Evolutionary conservation across 345 rosid species (phyloP).

Genomic region (Geranium rotundifolium): DNA sequence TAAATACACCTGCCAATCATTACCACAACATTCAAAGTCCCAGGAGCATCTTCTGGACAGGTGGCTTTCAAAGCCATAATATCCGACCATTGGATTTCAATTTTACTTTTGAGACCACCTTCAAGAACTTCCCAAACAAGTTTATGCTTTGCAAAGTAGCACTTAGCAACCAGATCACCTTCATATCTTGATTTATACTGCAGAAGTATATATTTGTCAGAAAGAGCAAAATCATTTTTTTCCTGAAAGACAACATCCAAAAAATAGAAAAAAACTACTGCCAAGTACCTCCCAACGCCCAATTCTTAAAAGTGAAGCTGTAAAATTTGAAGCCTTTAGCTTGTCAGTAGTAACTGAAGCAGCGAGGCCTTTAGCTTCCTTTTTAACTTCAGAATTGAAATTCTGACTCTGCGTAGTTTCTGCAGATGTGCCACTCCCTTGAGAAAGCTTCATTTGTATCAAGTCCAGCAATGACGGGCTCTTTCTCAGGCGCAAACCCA

Average conservation of each 20-base stretch:
- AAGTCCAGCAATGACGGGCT: constrained; percentile 55
- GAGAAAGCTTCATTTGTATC: constrained; percentile 52
- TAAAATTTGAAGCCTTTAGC: constrained; percentile 63
- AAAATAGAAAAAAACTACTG: not conserved
- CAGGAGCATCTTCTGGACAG: constrained; percentile 35
- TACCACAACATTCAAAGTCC: constrained; percentile 56
- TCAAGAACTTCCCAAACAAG: constrained; percentile 80
- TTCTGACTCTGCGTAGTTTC: constrained; percentile 1
- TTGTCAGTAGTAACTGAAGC: constrained; percentile 24
- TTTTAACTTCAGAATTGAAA: not conserved
- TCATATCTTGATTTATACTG: constrained; percentile 59
- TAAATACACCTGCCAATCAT: constrained; percentile 4
- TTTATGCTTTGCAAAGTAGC: constrained; percentile 69
- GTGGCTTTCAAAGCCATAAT: constrained; percentile 49
- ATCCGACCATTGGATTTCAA: constrained; percentile 78
- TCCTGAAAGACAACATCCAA: not conserved
- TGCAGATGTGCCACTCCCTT: constrained; percentile 19
- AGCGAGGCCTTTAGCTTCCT: constrained; percentile 1
- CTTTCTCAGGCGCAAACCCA: constrained; percentile 55
- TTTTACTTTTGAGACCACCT: constrained; percentile 66
- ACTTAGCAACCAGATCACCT: constrained; percentile 70
- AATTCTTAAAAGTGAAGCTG: constrained; percentile 44
- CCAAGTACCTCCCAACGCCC: constrained; percentile 65
- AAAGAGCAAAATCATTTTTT: not conserved
- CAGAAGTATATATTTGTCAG: not conserved